Conservation (phyloP, 2,329 filamentous ascomycete species). For the Rhynchosporium agropyri region DNA sequence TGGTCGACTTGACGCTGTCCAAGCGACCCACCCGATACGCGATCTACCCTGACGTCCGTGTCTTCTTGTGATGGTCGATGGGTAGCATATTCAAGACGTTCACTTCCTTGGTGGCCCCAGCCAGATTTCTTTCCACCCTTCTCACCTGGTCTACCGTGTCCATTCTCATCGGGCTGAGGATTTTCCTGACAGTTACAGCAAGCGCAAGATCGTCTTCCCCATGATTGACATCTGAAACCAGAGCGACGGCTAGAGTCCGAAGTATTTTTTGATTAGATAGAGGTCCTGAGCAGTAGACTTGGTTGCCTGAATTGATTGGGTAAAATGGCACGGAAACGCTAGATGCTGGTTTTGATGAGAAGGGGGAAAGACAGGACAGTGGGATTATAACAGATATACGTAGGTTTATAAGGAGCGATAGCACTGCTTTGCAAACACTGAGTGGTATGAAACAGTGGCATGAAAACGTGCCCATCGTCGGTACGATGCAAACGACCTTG, state of each 20-base stretch:
- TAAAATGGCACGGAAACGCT: conserved; percentile 2
- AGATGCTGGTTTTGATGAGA: conserved; percentile 1
- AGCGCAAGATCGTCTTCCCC: neutral
- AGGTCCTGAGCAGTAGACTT: no score
- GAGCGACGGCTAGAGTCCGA: conserved; percentile 4
- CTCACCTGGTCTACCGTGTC: conserved; percentile 9
- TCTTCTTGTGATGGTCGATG: neutral
- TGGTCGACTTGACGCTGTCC: neutral
- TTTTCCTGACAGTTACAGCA: neutral
- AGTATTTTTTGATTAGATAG: conserved; percentile 6
- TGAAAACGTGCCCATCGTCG: conserved; percentile 12
- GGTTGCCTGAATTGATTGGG: no score
- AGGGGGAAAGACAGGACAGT: neutral
- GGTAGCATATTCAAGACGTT: conserved; percentile 22
- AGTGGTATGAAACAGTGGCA: neutral
- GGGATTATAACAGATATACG: conserved; percentile 10
- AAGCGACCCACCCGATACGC: neutral
- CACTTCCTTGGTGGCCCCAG: conserved; percentile 15
- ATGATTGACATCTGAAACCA: conserved; percentile 2
- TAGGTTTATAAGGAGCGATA: neutral
- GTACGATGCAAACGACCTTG: conserved; percentile 16
- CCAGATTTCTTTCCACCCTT: conserved; percentile 16
- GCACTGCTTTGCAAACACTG: conserved; percentile 10
- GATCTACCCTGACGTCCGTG: neutral
- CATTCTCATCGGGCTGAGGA: neutral